These are phyloP conservation scores for Trichoderma asperellum DNA, from an alignment of 2,329 filamentous ascomycete genomes.

Conservation along the genomic window DNA sequence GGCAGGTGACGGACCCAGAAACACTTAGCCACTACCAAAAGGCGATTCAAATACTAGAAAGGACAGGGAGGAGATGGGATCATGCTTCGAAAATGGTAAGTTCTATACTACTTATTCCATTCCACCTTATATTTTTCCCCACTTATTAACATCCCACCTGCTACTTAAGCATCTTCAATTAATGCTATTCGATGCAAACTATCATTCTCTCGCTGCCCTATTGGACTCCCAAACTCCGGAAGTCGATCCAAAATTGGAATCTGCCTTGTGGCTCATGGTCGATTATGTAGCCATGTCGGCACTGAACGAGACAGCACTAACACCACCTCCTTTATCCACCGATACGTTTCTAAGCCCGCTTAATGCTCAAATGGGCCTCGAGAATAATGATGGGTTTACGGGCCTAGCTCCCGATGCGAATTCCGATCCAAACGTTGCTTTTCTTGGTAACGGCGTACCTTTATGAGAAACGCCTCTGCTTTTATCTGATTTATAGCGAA, in stretches of 20 bases:
- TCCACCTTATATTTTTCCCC: no score
- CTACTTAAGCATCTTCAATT: conserved; percentile 23
- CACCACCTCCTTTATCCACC: conserved; percentile 10
- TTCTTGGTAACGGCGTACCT: conserved; percentile 13
- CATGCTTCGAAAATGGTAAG: conserved; percentile 28
- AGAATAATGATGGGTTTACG: conserved; percentile 12
- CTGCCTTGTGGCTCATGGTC: conserved; percentile 23
- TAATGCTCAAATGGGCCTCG: conserved; percentile 12
- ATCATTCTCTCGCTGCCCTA: conserved; percentile 19
- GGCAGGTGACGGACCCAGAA: conserved; percentile 18
- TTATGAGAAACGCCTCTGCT: conserved; percentile 9
- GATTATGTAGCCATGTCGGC: conserved; percentile 25
- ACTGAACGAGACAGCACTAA: conserved; percentile 14
- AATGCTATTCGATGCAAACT: conserved; percentile 26
- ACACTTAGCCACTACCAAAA: conserved; percentile 13
- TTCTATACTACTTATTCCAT: not conserved
- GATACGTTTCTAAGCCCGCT: conserved; percentile 24
- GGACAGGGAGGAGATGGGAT: conserved; percentile 22
- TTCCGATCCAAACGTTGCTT: conserved; percentile 17
- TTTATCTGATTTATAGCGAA: conserved; percentile 1
- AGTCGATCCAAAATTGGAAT: conserved; percentile 20
- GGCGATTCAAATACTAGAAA: conserved; percentile 15
- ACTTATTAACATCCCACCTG: conserved; percentile 21
- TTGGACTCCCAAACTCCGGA: conserved; percentile 10
- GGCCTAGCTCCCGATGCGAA: conserved; percentile 14